Evolutionary conservation across 2,329 filamentous ascomycete genomes (phyloP).

Genomic region (Ceratocystis huliohia): DNA sequence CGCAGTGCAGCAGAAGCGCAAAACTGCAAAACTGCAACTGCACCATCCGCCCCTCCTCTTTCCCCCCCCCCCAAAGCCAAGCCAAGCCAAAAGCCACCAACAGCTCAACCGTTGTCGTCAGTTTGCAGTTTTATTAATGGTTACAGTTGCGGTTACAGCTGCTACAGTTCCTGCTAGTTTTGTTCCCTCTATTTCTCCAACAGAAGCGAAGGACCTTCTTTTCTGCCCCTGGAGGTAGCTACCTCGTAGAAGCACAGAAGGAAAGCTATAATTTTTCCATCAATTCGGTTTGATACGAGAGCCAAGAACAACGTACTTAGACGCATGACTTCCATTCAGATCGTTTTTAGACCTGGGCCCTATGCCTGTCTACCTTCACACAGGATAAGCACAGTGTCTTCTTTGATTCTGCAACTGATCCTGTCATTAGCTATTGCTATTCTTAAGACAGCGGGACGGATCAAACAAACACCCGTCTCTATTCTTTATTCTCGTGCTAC

Average conservation of each 20-base stretch:
- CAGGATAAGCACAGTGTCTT: background rate
- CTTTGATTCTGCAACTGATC: background rate
- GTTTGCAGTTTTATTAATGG: background rate
- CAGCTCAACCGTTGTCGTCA: background rate
- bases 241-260: background rate
- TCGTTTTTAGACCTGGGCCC: no score
- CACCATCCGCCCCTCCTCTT: no score
- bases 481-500: background rate
- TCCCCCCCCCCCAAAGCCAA: no score
- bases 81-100: background rate
- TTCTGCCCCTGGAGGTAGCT: background rate
- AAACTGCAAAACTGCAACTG: background rate
- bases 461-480: slow-evolving; percentile 2
- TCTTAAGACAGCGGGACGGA: slow-evolving; percentile 4
- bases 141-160: background rate
- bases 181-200: background rate
- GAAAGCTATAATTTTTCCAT: background rate
- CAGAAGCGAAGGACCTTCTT: background rate
- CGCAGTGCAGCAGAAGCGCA: no score
- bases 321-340: no score
- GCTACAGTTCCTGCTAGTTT: background rate
- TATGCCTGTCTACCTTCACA: background rate
- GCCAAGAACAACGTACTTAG: background rate
- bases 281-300: background rate
- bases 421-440: background rate